Conservation (phyloP, 176 grass and related monocot species). For the Areca catechu region DNA sequence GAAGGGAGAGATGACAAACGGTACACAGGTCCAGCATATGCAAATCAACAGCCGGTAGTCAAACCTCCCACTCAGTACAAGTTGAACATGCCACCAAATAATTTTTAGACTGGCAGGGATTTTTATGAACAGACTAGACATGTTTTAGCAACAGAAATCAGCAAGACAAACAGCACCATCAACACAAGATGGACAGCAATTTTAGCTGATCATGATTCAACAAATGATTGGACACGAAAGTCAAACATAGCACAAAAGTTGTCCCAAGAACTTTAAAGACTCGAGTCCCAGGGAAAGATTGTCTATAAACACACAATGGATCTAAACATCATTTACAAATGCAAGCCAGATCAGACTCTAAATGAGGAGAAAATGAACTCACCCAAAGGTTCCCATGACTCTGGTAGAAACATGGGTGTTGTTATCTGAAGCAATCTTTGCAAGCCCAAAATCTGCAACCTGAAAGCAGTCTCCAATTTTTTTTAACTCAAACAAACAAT, state of each 20-base stretch:
- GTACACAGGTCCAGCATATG: not conserved
- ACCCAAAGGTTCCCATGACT: conserved; percentile 3
- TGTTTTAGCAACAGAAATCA: too few relatives aligned
- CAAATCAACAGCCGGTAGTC: too few relatives aligned
- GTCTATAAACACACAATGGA: too few relatives aligned
- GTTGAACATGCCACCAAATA: not conserved
- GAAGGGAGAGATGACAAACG: not conserved
- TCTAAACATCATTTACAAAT: not conserved
- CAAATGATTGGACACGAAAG: too few relatives aligned
- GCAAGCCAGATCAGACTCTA: not conserved
- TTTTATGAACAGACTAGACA: too few relatives aligned
- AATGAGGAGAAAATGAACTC: not conserved
- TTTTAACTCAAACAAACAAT: too few relatives aligned
- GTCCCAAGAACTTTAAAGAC: too few relatives aligned
- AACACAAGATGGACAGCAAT: not conserved
- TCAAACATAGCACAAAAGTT: too few relatives aligned
- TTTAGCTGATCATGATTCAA: not conserved
- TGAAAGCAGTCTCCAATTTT: not conserved
- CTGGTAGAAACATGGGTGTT: not conserved
- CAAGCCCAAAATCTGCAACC: conserved; percentile 6
- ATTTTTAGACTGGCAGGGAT: too few relatives aligned
- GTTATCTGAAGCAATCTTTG: not conserved
- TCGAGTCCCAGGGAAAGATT: too few relatives aligned
- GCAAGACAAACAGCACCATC: too few relatives aligned
- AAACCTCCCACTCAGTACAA: not conserved